Conservation (phyloP, 1,139 yeast species). For the Meyerozyma elateridarum region DNA sequence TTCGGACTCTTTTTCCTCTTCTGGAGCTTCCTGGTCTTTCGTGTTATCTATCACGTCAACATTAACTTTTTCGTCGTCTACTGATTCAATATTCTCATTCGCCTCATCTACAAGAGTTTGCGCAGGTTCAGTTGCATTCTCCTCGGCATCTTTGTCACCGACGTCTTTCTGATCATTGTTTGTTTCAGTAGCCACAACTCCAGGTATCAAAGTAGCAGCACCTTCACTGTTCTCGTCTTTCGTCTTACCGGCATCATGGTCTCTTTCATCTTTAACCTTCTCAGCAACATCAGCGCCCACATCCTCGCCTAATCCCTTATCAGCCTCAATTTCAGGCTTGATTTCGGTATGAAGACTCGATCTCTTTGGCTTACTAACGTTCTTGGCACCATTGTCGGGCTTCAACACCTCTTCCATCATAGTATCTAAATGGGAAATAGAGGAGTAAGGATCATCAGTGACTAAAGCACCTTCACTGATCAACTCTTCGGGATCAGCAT, state of each 20-base stretch:
- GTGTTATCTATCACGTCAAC: no score
- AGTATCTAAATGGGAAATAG: slow-evolving; percentile 35
- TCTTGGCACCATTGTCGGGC: slow-evolving; percentile 3
- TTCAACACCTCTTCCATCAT: slow-evolving; percentile 38
- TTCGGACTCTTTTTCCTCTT: slow-evolving; percentile 6
- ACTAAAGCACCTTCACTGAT: slow-evolving; percentile 43
- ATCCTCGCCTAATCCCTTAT: slow-evolving; percentile 7
- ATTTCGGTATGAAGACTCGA: no score
- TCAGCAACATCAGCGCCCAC: slow-evolving; percentile 7
- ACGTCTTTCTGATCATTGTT: neutral
- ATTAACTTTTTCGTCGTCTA: slow-evolving; percentile 2
- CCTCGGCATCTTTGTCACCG: no score
- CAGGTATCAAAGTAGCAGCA: neutral
- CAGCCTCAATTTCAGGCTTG: slow-evolving; percentile 10
- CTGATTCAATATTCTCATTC: slow-evolving; percentile 6
- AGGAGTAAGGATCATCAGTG: slow-evolving; percentile 43
- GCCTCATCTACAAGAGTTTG: slow-evolving; percentile 6
- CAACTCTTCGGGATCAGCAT: slow-evolving; percentile 37
- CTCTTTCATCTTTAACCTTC: slow-evolving; percentile 6
- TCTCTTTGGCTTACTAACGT: slow-evolving; percentile 8
- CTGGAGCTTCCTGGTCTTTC: slow-evolving; percentile 1
- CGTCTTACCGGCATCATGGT: no score
- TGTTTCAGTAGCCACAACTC: neutral
- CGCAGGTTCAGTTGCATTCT: no score
- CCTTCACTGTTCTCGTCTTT: no score